phyloP scores from a whole-genome alignment of 805 yeast genomes.

The Scheffersomyces lignosus region DNA sequence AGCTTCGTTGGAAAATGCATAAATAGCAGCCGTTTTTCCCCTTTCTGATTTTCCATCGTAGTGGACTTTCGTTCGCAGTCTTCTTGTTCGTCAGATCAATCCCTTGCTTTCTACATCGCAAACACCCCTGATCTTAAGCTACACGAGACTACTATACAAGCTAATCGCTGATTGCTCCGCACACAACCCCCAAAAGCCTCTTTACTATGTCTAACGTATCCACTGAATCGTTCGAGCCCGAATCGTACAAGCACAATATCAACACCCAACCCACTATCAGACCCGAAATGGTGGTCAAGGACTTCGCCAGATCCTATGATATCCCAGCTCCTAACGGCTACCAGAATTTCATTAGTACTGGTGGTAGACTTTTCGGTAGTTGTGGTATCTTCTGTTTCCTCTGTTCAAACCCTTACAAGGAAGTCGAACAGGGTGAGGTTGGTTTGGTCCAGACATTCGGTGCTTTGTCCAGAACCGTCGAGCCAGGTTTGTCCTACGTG shows the following conservation, averaged over 20 bases:
- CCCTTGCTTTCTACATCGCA: too few relatives aligned
- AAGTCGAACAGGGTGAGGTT: slow-evolving; percentile 65
- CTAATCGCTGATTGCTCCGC: too few relatives aligned
- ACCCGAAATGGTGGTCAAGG: slow-evolving; percentile 42
- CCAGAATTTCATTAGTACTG: slow-evolving; percentile 35
- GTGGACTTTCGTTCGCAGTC: too few relatives aligned
- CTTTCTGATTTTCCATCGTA: too few relatives aligned
- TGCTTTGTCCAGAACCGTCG: slow-evolving; percentile 60
- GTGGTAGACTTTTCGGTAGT: slow-evolving; percentile 52
- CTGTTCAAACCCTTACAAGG: slow-evolving; percentile 60
- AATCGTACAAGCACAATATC: slow-evolving; percentile 1
- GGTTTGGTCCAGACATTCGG: slow-evolving; percentile 70
- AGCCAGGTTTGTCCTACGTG: slow-evolving; percentile 66
- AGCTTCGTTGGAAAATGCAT: too few relatives aligned
- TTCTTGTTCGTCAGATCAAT: too few relatives aligned
- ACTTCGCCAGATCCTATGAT: slow-evolving; percentile 42
- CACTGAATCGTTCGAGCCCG: slow-evolving; percentile 4
- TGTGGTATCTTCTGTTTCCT: slow-evolving; percentile 57
- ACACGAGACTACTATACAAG: too few relatives aligned
- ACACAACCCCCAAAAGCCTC: too few relatives aligned
- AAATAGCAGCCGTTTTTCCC: too few relatives aligned
- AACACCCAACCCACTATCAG: slow-evolving; percentile 23
- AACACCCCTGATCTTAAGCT: too few relatives aligned
- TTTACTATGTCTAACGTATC: too few relatives aligned
- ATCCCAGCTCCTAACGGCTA: slow-evolving; percentile 42